Evolutionary conservation across 108 stramenopile genomes (phyloP), one percentile per base, ranked within the genome.

Genomic region (Parmales sp.): DNA sequence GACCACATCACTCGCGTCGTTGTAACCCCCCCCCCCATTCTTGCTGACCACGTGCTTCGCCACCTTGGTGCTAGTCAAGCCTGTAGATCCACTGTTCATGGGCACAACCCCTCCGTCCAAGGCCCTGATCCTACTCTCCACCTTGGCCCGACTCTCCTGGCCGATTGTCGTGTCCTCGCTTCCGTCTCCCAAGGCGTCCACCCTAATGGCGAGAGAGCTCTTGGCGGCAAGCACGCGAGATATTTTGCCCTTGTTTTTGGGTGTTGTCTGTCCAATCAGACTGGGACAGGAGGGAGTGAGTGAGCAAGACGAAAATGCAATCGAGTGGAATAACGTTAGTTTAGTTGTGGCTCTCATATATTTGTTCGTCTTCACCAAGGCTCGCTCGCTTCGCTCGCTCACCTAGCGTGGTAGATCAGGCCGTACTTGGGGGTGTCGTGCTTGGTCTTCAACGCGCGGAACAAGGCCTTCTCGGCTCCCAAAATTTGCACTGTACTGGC

Each of bases 401-500:
- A n/a, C n/a, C n/a, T n/a, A 2, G 95, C 94, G 73, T 98, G 97
- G 75, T 97, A 99, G 69, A 99, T 98, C 38, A 99, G 82, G 51
- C 98, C 98, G 76, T 99, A 99, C 76, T 99, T 99, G 37, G 98
- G 98, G 44, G 98, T 99, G 77, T 98, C 97, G 45, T 95, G 95
- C 76, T 98, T 98, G 22, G 97, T 99, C 81, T 99, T 99, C 2
- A 99, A 89, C 7, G 98, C 98, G 67, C 98, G 91, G 79, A 99
- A 99, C 39, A 99, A 91, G 5, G 96, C 98, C 86, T 99, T 99
- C 77, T 99, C 98, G n/a, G 97, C 97, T 37, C 98, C 98, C 66
- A 99, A 82, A 68, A 98, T 99, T 76, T 98, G 97, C 22, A 99
- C 94, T 1, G 98, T 99, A 18, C 94, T 95, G 18, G 98, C 98